Base-by-base conservation (phyloP, 805 yeast genomes). In the Pichia insulana region DNA sequence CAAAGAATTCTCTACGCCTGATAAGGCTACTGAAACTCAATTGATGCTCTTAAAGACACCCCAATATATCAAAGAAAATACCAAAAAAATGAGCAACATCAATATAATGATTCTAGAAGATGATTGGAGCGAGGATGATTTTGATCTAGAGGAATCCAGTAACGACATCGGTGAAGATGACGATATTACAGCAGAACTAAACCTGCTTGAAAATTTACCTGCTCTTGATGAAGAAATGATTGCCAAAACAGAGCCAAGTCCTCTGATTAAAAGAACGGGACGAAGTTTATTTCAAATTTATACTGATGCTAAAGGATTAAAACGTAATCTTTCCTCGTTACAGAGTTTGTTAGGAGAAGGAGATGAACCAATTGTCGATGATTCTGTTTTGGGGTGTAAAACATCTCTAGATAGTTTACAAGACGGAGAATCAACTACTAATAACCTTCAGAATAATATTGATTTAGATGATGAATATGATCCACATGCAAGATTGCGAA, bases 31-130 rank as follows among this genome's bases (percentile, higher is more conserved):
- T 18, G 32, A 36, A 30, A 17, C 32, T 17, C 36, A 36, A n/a
- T 16, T 31, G 30, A 36, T 18, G 4, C 13, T 43, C 15, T 47
- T 51, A 13, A 57, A 50, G 31, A 56, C 60, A 6, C 60, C 60
- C 2, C 37, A 41, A 12, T 56, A 56, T 35, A 33, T 56, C 16
- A 44, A 57, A 12, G 40, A 39, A 10, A 34, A 46, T 12, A 30
- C 50, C 3, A 12, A 30, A 13, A 48, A 39, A 28, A 9, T 34
- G 25, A 42, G 42, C n/a, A 30, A 42, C 30, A 34, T 44, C 13
- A 36, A 35, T 33, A 42, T 34, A 11, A 30, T 39, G 10, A 27
- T 39, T 15, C 33, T 38, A 25, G 34, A 25, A 17, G 26, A 36
- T 28, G 43, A 45, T 11, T 43, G 46, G 46, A 39, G 42, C 39